Evolutionary conservation across 2,329 filamentous ascomycete genomes (phyloP), one percentile per base, ranked within the genome.

Genomic region (Xylaria sp.): DNA sequence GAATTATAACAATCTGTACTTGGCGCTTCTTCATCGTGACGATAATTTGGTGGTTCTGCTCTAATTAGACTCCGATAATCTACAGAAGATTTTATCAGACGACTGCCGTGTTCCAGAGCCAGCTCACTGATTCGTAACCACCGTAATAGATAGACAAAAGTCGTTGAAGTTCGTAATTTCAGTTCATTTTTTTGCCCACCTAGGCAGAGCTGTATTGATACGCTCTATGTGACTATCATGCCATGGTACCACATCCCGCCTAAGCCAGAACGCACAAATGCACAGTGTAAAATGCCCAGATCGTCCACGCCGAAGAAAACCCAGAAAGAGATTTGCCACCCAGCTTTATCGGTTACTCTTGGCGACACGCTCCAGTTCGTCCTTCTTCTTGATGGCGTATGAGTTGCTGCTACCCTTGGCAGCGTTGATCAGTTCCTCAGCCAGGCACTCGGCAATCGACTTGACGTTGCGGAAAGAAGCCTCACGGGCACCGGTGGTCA

Each of bases 361-460:
- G 87, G 96, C 96, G 81, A 99, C 96, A 96, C 96, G 96, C 92
- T 99, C 96, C 88, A 99, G 87, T 92, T 99, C 97, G 86, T 99
- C 96, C 95, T 99, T 99, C 94, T 99, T 99, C 94, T 99, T 99
- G 92, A 99, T 99, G 82, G 97, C 96, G 85, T 98, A 99, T 78
- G 94, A 98, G 94, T 99, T 99, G 88, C 93, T 97, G 91, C 92
- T 97, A 82, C 96, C 96, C 93, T 99, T 99, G 85, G 97, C 97
- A 84, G 97, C 97, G 90, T 99, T 99, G 92, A 99, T 98, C 84
- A 99, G 91, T 91, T 99, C 96, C 88, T 99, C 97, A 83, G 96
- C 96, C 81, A 99, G 88, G 89, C 96, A 98, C 91, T 99, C 96
- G 81, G 97, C 94, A 84, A 99, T 97, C 82, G 92, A 94, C 94